Evolutionary conservation across 164 flowering plant species (phyloP).

Genomic region (Euptelea pleiosperma): DNA sequence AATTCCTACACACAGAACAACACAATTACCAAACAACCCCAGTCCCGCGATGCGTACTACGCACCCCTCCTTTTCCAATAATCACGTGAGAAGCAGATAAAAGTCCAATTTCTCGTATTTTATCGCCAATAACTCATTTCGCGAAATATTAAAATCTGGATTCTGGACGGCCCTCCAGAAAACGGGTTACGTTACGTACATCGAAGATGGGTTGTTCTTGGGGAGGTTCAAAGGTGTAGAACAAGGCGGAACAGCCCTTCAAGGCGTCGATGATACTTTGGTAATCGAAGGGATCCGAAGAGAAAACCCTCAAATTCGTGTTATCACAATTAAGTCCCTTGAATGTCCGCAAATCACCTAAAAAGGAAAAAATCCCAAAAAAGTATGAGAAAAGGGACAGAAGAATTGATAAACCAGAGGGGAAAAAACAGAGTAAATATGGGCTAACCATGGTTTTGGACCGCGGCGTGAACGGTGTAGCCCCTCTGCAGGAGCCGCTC

Average conservation of each 20-base stretch:
- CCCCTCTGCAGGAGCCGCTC: slow-evolving; percentile 49
- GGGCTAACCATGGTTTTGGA: slow-evolving; percentile 44
- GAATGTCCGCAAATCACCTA: slow-evolving; percentile 29
- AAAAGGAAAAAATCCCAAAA: neutral
- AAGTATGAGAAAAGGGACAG: neutral
- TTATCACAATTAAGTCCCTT: slow-evolving; percentile 19
- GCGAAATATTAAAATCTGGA: too few species aligned
- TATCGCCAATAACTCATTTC: too few species aligned
- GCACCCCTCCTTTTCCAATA: too few species aligned
- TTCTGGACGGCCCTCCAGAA: too few species aligned
- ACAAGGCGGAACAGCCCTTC: slow-evolving; percentile 69
- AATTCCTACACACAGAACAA: slow-evolving; percentile 73
- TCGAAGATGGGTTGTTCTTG: slow-evolving; percentile 51
- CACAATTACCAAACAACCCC: too few species aligned
- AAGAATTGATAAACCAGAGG: neutral
- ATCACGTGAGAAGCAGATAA: too few species aligned
- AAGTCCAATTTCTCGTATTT: too few species aligned
- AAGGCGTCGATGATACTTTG: slow-evolving; percentile 65
- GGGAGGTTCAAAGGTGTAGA: slow-evolving; percentile 78
- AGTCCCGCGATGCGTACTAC: too few species aligned
- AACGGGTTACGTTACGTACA: slow-evolving; percentile 27
- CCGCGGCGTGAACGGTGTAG: slow-evolving; percentile 73
- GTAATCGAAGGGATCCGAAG: slow-evolving; percentile 64
- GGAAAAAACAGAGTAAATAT: neutral
- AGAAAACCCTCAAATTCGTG: slow-evolving; percentile 46